Evolutionary conservation across 164 flowering plant species (phyloP).

Genomic region (Litsea cubeba): DNA sequence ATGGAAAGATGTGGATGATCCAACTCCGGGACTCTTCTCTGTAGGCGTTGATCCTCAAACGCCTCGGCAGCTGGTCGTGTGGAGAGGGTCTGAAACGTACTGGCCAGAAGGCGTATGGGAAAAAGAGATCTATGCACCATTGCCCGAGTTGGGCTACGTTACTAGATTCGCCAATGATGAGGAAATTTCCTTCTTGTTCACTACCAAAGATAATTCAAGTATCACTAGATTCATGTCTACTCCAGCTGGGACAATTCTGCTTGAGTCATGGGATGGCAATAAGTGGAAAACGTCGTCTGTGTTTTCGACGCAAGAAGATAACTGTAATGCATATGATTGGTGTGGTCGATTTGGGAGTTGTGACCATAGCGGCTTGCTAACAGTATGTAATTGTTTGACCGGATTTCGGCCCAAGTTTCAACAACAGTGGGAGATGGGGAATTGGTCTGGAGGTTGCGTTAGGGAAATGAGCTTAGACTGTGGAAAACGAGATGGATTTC

Average conservation of each 20-base stretch:
- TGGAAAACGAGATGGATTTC: conserved; percentile 14
- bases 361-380: conserved; percentile 6
- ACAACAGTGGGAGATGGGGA: conserved; percentile 17
- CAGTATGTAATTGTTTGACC: conserved; percentile 29
- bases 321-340: conserved; percentile 21
- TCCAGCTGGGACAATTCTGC: background rate
- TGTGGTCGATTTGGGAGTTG: conserved; percentile 40
- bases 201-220: background rate
- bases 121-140: background rate
- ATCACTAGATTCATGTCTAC: conserved; percentile 1
- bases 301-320: background rate
- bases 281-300: conserved; percentile 9
- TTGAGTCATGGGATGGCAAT: conserved; percentile 8
- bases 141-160: background rate
- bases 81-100: background rate
- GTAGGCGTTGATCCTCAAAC: background rate
- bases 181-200: background rate
- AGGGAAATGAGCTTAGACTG: conserved; percentile 18
- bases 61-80: background rate
- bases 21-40: conserved; percentile 11
- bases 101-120: background rate
- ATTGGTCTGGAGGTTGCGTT: conserved; percentile 28
- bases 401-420: conserved; percentile 31
- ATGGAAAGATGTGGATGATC: conserved; percentile 31
- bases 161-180: background rate